Percentiles rank a stretch among this genome's conserved stretches.
phyloP scores from a whole-genome alignment of 1,139 yeast species.

The Yamadazyma blattariae region DNA sequence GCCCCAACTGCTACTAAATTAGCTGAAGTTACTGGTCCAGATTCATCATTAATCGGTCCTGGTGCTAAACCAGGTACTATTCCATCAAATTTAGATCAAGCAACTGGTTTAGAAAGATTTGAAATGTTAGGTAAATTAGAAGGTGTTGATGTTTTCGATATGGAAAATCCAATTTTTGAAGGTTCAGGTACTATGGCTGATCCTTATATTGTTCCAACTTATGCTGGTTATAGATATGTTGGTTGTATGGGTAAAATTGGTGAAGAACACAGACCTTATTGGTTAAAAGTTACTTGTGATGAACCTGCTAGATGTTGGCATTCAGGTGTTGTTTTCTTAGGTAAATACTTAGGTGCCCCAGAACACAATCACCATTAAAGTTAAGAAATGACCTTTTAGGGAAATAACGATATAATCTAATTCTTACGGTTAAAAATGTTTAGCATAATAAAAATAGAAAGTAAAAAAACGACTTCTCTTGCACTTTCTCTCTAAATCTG shows the following conservation, averaged over 20 bases:
- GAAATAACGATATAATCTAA: neutral
- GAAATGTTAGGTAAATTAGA: conserved; percentile 92
- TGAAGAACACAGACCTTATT: conserved; percentile 88
- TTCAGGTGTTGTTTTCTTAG: conserved; percentile 92
- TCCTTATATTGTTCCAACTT: conserved; percentile 87
- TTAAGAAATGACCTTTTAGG: no score
- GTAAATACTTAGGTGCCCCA: conserved; percentile 86
- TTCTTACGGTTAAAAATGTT: no score
- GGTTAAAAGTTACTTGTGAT: conserved; percentile 88
- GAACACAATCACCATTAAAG: conserved; percentile 53
- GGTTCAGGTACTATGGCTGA: conserved; percentile 86
- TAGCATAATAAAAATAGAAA: no score
- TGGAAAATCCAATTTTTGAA: conserved; percentile 81
- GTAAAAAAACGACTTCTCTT: no score
- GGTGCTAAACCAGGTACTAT: conserved; percentile 84
- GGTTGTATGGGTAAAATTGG: conserved; percentile 94
- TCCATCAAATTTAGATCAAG: conserved; percentile 93
- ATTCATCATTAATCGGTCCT: conserved; percentile 74
- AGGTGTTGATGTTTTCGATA: conserved; percentile 94
- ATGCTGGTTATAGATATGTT: conserved; percentile 90
- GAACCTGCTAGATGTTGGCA: conserved; percentile 97
- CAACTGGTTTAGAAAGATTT: conserved; percentile 97
- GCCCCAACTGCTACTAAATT: conserved; percentile 64
- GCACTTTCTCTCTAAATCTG: no score
- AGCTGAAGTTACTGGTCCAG: conserved; percentile 78